These are phyloP conservation scores for Fusarium hainanense DNA, from an alignment of 2,329 filamentous ascomycete genomes.

Conservation along the genomic window DNA sequence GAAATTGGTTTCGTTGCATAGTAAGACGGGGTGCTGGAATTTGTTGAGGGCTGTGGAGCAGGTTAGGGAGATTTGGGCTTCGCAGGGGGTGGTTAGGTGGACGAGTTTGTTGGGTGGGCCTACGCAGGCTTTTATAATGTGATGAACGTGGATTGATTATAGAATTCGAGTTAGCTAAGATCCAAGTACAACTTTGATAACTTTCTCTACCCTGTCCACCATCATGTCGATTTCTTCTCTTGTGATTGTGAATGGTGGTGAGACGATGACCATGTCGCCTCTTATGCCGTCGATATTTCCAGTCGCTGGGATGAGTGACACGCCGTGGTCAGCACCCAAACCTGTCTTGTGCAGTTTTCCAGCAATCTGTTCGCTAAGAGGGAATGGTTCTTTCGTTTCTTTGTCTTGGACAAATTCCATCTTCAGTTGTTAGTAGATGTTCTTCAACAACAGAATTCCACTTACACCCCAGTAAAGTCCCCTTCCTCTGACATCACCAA, in stretches of 20 bases:
- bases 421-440: not conserved
- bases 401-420: slow-evolving; percentile 30
- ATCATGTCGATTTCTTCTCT: slow-evolving; percentile 10
- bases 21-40: slow-evolving; percentile 37
- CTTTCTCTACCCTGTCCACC: slow-evolving; percentile 14
- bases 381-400: slow-evolving; percentile 12
- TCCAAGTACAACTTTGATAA: slow-evolving; percentile 11
- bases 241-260: slow-evolving; percentile 26
- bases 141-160: not conserved
- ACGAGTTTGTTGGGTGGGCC: slow-evolving; percentile 40
- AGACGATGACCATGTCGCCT: slow-evolving; percentile 32
- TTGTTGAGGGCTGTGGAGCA: slow-evolving; percentile 40
- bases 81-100: slow-evolving; percentile 38
- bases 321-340: not conserved
- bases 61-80: slow-evolving; percentile 40
- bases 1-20: slow-evolving; percentile 32
- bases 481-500: slow-evolving; percentile 38
- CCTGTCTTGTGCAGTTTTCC: slow-evolving; percentile 30
- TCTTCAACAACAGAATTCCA: accelerated
- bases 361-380: not conserved
- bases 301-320: slow-evolving; percentile 23
- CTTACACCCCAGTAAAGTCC: slow-evolving; percentile 40
- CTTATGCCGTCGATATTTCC: slow-evolving; percentile 17
- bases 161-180: not conserved
- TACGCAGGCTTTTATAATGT: slow-evolving; percentile 43